phyloP scores from a whole-genome alignment of 164 flowering plant genomes.

The Stephania cephalantha region DNA sequence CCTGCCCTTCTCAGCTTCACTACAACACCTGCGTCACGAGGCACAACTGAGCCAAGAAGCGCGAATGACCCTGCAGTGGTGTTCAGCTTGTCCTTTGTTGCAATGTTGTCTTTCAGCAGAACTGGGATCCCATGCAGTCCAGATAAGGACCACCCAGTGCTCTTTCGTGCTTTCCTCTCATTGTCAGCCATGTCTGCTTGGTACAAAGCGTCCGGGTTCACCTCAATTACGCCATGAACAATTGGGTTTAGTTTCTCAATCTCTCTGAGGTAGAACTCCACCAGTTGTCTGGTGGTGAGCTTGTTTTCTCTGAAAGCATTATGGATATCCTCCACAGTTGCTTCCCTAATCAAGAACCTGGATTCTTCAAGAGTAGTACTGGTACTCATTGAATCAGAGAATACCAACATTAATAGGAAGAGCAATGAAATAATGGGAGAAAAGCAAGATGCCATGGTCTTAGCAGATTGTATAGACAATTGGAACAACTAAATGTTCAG shows the following conservation, averaged over 20 bases:
- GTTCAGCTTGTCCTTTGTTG: conserved; percentile 30
- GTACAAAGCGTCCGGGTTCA: conserved; percentile 1
- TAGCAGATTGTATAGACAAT: too few species aligned
- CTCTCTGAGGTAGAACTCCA: conserved; percentile 32
- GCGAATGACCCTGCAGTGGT: conserved; percentile 42
- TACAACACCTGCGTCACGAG: conserved; percentile 32
- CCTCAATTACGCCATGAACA: neutral
- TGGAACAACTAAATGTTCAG: too few species aligned
- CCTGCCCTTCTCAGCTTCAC: conserved; percentile 26
- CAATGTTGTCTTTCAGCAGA: conserved; percentile 32
- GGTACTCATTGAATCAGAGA: neutral
- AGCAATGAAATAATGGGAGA: neutral
- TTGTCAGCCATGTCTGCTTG: conserved; percentile 12
- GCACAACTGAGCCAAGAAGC: conserved; percentile 25
- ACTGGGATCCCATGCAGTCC: conserved; percentile 49
- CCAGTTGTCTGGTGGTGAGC: conserved; percentile 42
- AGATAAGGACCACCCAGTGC: neutral
- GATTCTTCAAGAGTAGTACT: neutral
- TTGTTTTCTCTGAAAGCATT: conserved; percentile 27
- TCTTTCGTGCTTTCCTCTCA: neutral
- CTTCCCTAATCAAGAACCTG: conserved; percentile 18
- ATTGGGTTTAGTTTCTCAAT: conserved; percentile 28
- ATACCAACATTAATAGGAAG: neutral
- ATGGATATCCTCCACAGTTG: conserved; percentile 28
- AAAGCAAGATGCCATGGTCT: neutral